These are phyloP conservation scores for Pythium aristosporum DNA, from an alignment of 352 stramenopile genomes.

Conservation along the genomic window DNA sequence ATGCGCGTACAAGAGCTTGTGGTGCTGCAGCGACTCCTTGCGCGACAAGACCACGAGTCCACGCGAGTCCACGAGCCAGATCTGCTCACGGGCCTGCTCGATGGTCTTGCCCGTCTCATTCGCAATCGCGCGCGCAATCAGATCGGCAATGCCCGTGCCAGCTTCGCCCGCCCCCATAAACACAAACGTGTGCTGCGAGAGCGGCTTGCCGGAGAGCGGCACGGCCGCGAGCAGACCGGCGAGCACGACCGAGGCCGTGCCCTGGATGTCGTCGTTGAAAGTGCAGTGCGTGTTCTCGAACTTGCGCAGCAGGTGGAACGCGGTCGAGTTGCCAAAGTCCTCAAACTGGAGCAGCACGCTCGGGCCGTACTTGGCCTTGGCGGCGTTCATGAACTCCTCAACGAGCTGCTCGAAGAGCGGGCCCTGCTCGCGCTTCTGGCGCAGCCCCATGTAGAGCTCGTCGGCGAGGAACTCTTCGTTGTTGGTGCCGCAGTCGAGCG, in stretches of 20 bases:
- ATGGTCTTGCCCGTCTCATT: slow-evolving; percentile 87
- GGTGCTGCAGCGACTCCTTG: slow-evolving; percentile 80
- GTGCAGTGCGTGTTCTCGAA: slow-evolving; percentile 83
- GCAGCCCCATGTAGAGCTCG: slow-evolving; percentile 94
- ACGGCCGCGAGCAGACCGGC: slow-evolving; percentile 72
- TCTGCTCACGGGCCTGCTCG: slow-evolving; percentile 87
- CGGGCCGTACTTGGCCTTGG: slow-evolving; percentile 87
- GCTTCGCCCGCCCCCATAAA: slow-evolving; percentile 93
- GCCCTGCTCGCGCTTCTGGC: slow-evolving; percentile 86
- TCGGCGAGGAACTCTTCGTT: slow-evolving; percentile 93
- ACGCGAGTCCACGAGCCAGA: slow-evolving; percentile 92
- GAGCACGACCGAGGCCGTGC: slow-evolving; percentile 79
- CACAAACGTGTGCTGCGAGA: slow-evolving; percentile 94
- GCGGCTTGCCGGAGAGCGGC: slow-evolving; percentile 63
- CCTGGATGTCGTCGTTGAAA: slow-evolving; percentile 98
- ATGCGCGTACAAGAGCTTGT: slow-evolving; percentile 89
- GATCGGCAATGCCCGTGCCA: slow-evolving; percentile 93
- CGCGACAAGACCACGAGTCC: slow-evolving; percentile 81
- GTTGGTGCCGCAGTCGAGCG: slow-evolving; percentile 96
- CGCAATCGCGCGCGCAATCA: slow-evolving; percentile 90
- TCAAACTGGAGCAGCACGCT: slow-evolving; percentile 88
- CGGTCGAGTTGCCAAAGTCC: slow-evolving; percentile 88
- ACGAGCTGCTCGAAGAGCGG: slow-evolving; percentile 93
- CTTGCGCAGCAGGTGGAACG: slow-evolving; percentile 83
- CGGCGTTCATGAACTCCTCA: slow-evolving; percentile 95